A percentile compares a stretch with the other conserved stretches of the same genome.
phyloP scores from a whole-genome alignment of 2,329 filamentous ascomycete species.

The Myriosclerotinia scirpicola region DNA sequence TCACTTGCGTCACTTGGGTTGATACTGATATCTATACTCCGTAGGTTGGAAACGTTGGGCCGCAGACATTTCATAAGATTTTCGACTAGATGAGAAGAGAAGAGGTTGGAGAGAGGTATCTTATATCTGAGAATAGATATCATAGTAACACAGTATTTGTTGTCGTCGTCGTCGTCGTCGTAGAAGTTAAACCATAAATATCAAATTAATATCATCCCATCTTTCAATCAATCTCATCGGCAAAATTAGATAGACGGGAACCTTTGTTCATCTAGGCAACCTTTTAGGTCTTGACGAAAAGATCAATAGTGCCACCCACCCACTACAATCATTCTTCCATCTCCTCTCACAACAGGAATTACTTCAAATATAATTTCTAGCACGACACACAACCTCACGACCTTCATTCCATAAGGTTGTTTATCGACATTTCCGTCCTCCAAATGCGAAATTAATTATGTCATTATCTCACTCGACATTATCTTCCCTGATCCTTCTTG shows the following conservation, averaged over 20 bases:
- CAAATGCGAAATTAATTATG: slow-evolving; percentile 94
- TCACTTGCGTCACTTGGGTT: too few species aligned
- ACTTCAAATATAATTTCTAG: slow-evolving; percentile 6
- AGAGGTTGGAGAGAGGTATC: not conserved
- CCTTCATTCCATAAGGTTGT: not conserved
- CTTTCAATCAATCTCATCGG: not conserved
- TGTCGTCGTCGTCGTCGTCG: not conserved
- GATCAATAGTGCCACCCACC: not conserved
- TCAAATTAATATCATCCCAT: not conserved
- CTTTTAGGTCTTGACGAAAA: not conserved
- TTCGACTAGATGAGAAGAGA: not conserved
- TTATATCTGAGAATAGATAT: not conserved
- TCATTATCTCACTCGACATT: slow-evolving; percentile 56
- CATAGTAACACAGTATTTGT: too few species aligned
- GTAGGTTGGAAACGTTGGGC: too few species aligned
- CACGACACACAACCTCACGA: slow-evolving; percentile 2
- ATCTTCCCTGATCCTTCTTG: slow-evolving; percentile 23
- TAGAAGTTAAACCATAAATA: too few species aligned
- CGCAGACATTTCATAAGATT: too few species aligned
- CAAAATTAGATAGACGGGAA: too few species aligned
- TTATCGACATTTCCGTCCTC: slow-evolving; percentile 69
- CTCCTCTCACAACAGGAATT: not conserved
- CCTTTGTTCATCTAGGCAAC: not conserved
- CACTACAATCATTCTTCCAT: not conserved
- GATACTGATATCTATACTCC: too few species aligned